Evolutionary conservation across 371 early-diverging fungal genomes (phyloP), one percentile per base, ranked within the genome.

Genomic region (Mucor racemosus): DNA sequence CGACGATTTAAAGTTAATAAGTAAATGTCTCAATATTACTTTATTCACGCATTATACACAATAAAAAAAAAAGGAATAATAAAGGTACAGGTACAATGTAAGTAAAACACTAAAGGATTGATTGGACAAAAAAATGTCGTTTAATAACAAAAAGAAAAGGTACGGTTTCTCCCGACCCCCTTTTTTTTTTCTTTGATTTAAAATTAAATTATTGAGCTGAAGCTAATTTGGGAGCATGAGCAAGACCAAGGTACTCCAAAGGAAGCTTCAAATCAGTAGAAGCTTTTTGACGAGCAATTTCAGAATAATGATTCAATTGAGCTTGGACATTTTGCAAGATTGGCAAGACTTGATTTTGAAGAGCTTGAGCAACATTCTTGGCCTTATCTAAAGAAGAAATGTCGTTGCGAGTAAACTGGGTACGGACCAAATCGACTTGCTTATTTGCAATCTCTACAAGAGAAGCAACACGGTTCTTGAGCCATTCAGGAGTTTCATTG

Each of bases 291-390:
- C 72, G 66, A 26, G 77, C 75, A 4, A 67, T 44, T 21, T 76
- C 76, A 40, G 76, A 70, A 41, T 79, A 80, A 33, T 75, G 71
- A 31, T 64, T 68, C 31, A 83, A 60, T 38, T 83, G 77, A 60
- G 80, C 71, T 55, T 81, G 85, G 41, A 86, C 58, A n/a, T 54
- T 69, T 63, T 85, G 76, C 40, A 89, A 74, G 8, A 89, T 62
- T n/a, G 89, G 89, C 34, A 87, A 72, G 11, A 86, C 82, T 67
- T 89, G 85, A 26, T 81, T 72, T 53, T 85, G 85, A 38, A 86
- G 74, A 42, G 82, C 70, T 19, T 81, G 73, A 48, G 83, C 76
- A 46, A 87, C 81, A 61, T 84, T 78, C 67, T 79, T 84, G 15
- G 86, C 85, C 78, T 87, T 89, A 64, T 89, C 84, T 31, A 79